phyloP scores from a whole-genome alignment of 257 asterid species.

The Ophiorrhiza pumila region DNA sequence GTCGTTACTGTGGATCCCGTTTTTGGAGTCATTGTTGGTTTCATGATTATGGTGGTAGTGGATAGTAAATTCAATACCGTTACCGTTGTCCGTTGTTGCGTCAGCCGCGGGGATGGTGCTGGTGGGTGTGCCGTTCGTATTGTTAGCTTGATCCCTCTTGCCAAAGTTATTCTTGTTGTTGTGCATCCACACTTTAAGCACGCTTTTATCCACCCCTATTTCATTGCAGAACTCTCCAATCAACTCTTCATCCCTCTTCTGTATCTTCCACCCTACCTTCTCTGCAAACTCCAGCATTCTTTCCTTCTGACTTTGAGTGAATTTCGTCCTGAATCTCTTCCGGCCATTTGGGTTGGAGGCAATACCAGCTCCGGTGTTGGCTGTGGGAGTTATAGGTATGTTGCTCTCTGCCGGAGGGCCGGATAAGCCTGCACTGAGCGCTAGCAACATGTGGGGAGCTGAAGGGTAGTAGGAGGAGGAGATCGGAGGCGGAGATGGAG shows the following conservation, averaged over 20 bases:
- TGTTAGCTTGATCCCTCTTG: constrained; percentile 39
- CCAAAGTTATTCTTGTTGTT: constrained; percentile 68
- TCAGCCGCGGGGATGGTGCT: constrained; percentile 2
- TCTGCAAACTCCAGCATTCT: constrained; percentile 73
- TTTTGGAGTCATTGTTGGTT: constrained; percentile 27
- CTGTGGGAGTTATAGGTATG: constrained; percentile 27
- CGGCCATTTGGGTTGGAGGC: constrained; percentile 33
- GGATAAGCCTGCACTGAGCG: constrained; percentile 59
- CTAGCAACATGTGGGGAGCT: constrained; percentile 85
- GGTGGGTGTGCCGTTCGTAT: constrained; percentile 14
- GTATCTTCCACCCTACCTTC: constrained; percentile 73
- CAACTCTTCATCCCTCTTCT: constrained; percentile 61
- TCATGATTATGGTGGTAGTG: constrained; percentile 37
- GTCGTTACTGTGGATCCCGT: constrained; percentile 25
- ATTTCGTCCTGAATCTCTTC: constrained; percentile 70
- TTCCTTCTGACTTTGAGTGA: constrained; percentile 60
- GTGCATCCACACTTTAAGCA: constrained; percentile 92
- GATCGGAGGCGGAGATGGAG: constrained; percentile 96
- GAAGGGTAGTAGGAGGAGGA: constrained; percentile 87
- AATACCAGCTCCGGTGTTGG: constrained; percentile 18
- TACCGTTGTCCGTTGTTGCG: constrained; percentile 3
- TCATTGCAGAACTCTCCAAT: constrained; percentile 53
- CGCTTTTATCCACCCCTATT: constrained; percentile 61
- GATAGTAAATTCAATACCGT: constrained; percentile 18
- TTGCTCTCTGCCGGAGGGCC: constrained; percentile 38